Percentiles rank a stretch among this genome's conserved stretches.
Evolutionary conservation across 2,329 filamentous ascomycete species (phyloP).

Genomic region (Calonectria montana): DNA sequence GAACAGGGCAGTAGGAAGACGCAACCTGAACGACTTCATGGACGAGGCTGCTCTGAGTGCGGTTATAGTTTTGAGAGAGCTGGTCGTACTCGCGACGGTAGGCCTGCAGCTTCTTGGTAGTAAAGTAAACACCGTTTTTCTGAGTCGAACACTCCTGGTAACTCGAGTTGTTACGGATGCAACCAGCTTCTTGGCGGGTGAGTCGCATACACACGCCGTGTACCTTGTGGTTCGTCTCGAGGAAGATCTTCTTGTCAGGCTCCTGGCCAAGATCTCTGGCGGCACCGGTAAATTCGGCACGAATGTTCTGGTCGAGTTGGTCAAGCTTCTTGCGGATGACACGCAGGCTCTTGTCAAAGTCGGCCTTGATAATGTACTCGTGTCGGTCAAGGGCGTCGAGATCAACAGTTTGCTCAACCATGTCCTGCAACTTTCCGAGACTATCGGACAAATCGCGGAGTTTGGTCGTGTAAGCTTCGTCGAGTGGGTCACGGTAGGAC

Average conservation of each 20-base stretch:
- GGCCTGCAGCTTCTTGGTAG: slow-evolving; percentile 82
- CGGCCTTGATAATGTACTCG: slow-evolving; percentile 98
- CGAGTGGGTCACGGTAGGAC: slow-evolving; percentile 86
- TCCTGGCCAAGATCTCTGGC: slow-evolving; percentile 89
- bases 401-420: slow-evolving; percentile 98
- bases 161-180: slow-evolving; percentile 88
- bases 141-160: slow-evolving; percentile 98
- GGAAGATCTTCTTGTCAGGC: slow-evolving; percentile 97
- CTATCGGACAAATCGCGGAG: slow-evolving; percentile 81
- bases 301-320: slow-evolving; percentile 83
- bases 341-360: slow-evolving; percentile 90
- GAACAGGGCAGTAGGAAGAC: slow-evolving; percentile 91
- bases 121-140: slow-evolving; percentile 99
- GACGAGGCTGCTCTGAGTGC: slow-evolving; percentile 91
- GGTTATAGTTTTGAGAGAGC: slow-evolving; percentile 92
- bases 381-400: slow-evolving; percentile 95
- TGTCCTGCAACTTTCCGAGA: slow-evolving; percentile 89
- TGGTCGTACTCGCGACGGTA: slow-evolving; percentile 94
- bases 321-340: slow-evolving; percentile 94
- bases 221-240: slow-evolving; percentile 89
- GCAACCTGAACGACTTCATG: slow-evolving; percentile 93
- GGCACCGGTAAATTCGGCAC: slow-evolving; percentile 80
- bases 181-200: slow-evolving; percentile 89
- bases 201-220: slow-evolving; percentile 97
- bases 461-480: slow-evolving; percentile 87